Conservation (phyloP, 495 filamentous ascomycete species). For the Podospora bellae-mahoneyi region DNA sequence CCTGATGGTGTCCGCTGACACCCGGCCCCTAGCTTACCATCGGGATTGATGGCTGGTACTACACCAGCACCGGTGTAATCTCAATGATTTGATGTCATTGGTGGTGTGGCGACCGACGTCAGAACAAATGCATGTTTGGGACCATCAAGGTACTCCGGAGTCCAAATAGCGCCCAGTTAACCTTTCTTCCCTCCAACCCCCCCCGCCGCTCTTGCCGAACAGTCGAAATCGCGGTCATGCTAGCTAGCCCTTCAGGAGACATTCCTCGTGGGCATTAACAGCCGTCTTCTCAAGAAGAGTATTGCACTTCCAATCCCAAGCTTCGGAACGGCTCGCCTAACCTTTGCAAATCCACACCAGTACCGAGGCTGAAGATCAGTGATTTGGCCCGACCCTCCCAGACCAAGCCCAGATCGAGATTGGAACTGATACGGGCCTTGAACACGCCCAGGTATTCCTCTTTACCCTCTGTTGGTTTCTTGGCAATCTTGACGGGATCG, state of each 20-base stretch:
- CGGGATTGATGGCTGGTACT: background rate
- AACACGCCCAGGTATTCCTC: slow-evolving; percentile 80
- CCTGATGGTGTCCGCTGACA: background rate
- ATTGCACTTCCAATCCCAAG: slow-evolving; percentile 84
- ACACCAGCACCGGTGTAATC: background rate
- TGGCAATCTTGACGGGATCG: slow-evolving; percentile 9
- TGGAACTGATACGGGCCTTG: slow-evolving; percentile 83
- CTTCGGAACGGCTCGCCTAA: slow-evolving; percentile 66
- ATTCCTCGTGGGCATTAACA: background rate
- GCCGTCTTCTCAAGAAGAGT: slow-evolving; percentile 68
- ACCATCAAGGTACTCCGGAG: background rate
- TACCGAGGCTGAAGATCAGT: slow-evolving; percentile 84
- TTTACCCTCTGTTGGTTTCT: slow-evolving; percentile 29
- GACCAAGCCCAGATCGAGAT: slow-evolving; percentile 74
- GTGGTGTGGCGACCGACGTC: background rate
- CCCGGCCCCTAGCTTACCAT: background rate
- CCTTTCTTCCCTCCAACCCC: too few relatives aligned
- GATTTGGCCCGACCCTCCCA: slow-evolving; percentile 96
- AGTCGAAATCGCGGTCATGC: background rate
- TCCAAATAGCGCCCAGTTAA: background rate
- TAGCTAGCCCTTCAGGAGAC: background rate
- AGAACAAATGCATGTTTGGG: background rate
- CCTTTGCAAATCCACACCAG: slow-evolving; percentile 69
- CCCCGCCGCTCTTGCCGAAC: background rate
- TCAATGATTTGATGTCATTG: background rate